Evolutionary conservation across 2,329 filamentous ascomycete species (phyloP).

Genomic region (Cordyceps militaris): DNA sequence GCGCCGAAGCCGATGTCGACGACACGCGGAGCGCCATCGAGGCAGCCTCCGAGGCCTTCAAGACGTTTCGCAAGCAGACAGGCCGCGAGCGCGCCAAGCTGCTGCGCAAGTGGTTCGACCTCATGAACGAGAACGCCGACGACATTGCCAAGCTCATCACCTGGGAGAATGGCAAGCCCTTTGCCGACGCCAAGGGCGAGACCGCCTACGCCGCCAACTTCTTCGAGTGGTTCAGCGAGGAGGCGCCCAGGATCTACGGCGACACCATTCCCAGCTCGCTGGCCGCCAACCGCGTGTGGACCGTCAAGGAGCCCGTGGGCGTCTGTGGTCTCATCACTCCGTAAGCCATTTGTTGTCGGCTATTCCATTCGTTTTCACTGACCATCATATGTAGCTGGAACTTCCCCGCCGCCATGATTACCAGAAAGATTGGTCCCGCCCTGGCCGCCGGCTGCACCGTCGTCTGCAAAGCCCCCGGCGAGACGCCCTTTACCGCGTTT

Average conservation of each 20-base stretch:
- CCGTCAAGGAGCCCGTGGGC: slow-evolving; percentile 75
- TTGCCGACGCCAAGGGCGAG: slow-evolving; percentile 67
- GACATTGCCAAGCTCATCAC: slow-evolving; percentile 79
- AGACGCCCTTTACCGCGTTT: slow-evolving; percentile 87
- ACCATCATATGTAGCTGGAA: slow-evolving; percentile 56
- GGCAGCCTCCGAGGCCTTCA: slow-evolving; percentile 72
- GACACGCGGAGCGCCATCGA: slow-evolving; percentile 78
- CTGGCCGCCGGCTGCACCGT: slow-evolving; percentile 94
- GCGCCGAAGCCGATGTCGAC: slow-evolving; percentile 72
- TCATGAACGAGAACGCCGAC: slow-evolving; percentile 70
- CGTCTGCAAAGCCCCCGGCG: slow-evolving; percentile 82
- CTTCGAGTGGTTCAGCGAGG: slow-evolving; percentile 76
- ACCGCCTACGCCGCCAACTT: slow-evolving; percentile 67
- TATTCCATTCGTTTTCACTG: neutral
- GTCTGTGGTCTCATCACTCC: slow-evolving; percentile 79
- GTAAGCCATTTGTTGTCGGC: slow-evolving; percentile 25
- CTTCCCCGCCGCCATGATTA: slow-evolving; percentile 74
- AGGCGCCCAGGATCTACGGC: slow-evolving; percentile 67
- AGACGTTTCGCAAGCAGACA: slow-evolving; percentile 61
- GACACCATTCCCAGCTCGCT: slow-evolving; percentile 65
- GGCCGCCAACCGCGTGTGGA: slow-evolving; percentile 67
- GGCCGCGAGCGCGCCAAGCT: slow-evolving; percentile 68
- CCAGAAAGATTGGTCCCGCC: slow-evolving; percentile 62
- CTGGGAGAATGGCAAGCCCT: slow-evolving; percentile 83
- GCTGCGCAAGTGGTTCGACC: slow-evolving; percentile 73